Conservation (phyloP, 2,329 filamentous ascomycete genomes). For the Fusarium sp. region DNA sequence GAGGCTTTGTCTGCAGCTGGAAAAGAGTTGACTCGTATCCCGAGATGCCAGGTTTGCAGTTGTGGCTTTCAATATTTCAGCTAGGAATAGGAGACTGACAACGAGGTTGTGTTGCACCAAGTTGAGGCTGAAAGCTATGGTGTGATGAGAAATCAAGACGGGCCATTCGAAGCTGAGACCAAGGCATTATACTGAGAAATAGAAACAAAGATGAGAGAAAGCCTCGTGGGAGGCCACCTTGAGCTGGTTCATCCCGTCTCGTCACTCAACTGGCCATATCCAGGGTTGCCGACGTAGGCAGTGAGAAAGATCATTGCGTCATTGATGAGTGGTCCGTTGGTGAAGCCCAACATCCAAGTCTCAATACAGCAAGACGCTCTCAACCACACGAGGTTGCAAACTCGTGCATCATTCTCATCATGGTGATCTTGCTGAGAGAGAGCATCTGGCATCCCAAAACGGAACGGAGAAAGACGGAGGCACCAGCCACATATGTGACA, state of each 20-base stretch:
- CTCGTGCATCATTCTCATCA: not conserved
- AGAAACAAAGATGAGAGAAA: not conserved
- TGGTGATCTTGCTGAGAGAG: not conserved
- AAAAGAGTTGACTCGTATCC: not conserved
- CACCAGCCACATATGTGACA: conserved; percentile 8
- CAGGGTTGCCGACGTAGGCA: not conserved
- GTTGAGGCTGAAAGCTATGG: not conserved
- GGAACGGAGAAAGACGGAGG: not conserved
- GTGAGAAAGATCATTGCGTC: not conserved
- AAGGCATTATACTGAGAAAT: not conserved
- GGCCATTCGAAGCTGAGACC: not conserved
- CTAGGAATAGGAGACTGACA: not conserved
- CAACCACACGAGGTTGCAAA: not conserved
- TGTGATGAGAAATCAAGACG: not conserved
- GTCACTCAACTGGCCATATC: not conserved
- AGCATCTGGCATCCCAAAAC: not conserved
- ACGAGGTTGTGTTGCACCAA: not conserved
- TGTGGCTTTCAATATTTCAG: conserved; percentile 2
- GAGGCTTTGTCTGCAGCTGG: not conserved
- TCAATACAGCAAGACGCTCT: not conserved
- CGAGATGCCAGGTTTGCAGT: not conserved
- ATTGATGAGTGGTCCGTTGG: not conserved
- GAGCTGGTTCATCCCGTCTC: not conserved
- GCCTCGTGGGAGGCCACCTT: not conserved
- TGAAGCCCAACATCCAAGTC: not conserved